Evolutionary conservation across 139 green algal species (phyloP), one percentile per base, ranked within the genome.

Genomic region (Micromonas commoda): DNA sequence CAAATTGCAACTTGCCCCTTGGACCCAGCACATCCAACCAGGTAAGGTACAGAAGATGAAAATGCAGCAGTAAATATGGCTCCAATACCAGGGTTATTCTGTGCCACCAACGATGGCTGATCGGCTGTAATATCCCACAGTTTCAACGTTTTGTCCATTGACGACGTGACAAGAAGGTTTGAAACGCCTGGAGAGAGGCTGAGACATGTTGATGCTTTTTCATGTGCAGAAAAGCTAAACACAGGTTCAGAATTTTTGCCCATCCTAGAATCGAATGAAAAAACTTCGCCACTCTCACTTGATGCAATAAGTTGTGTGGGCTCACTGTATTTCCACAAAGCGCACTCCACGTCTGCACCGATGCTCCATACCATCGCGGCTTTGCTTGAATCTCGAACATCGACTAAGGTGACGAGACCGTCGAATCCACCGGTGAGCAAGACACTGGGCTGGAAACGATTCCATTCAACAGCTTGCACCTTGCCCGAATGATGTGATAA

Each of bases 401-500:
- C 89, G 21, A 96, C 90, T 84, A 98, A 64, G 73, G 79, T 89
- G 0, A 89, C 87, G 0, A 73, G 82, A 20, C 85, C 73, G 85
- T 98, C 95, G 81, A 96, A 99, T 16, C 83, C 86, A 9, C 92
- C 95, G 0, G 85, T 93, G 26, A 97, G 86, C 82, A 99, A 84
- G 65, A 96, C 91, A 0, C 88, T 84, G 4, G 87, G 76, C 82
- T 98, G 91, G 0, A 79, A 82, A 0, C 92, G 91, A 83, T 97
- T 97, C 95, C 95, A 99, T 0, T 86, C 86, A 73, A 98, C 91
- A 23, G 93, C 87, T 82, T 99, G 95, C 54, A 97, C 83, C 86
- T 98, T 99, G 85, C 82, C 84, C 1, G 63, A 87, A 87, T 99
- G 95, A 77, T 96, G 90, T 28, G 20, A 87, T 60, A 98, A 85